Conservation (phyloP, 2,329 filamentous ascomycete species). For the Immersiporthe knoxdaviesiana region DNA sequence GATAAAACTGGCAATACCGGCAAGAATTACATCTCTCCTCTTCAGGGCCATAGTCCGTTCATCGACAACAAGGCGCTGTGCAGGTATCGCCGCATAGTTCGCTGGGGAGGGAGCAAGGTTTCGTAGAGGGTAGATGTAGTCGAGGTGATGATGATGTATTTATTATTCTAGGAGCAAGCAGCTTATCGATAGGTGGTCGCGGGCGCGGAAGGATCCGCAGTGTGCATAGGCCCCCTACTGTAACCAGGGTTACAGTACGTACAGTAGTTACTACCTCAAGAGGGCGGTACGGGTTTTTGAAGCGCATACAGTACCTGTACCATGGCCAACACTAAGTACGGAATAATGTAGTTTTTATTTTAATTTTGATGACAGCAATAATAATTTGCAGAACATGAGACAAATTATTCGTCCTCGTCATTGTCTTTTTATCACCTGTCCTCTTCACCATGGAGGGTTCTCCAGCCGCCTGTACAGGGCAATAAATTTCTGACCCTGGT, state of each 20-base stretch:
- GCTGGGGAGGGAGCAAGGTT: slow-evolving; percentile 11
- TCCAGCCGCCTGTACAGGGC: slow-evolving; percentile 81
- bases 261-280: too few species aligned
- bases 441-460: slow-evolving; percentile 73
- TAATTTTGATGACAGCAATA: not conserved
- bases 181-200: slow-evolving; percentile 27
- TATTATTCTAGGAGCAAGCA: slow-evolving; percentile 7
- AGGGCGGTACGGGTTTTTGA: not conserved
- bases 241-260: not conserved
- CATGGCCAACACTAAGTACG: not conserved
- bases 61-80: slow-evolving; percentile 21
- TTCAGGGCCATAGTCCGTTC: slow-evolving; percentile 66
- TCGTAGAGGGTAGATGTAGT: not conserved
- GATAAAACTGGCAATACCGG: slow-evolving; percentile 72
- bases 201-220: not conserved
- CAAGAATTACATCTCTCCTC: slow-evolving; percentile 72
- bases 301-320: not conserved
- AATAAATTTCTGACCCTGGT: slow-evolving; percentile 88
- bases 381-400: not conserved
- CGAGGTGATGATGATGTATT: slow-evolving; percentile 28
- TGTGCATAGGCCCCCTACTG: not conserved
- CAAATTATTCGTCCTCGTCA: too few species aligned
- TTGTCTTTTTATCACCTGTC: not conserved
- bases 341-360: not conserved
- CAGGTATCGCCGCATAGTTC: slow-evolving; percentile 27